Evolutionary conservation across 2,329 filamentous ascomycete species (phyloP), one percentile per base, ranked within the genome.

Genomic region (Aspergillus hortae): DNA sequence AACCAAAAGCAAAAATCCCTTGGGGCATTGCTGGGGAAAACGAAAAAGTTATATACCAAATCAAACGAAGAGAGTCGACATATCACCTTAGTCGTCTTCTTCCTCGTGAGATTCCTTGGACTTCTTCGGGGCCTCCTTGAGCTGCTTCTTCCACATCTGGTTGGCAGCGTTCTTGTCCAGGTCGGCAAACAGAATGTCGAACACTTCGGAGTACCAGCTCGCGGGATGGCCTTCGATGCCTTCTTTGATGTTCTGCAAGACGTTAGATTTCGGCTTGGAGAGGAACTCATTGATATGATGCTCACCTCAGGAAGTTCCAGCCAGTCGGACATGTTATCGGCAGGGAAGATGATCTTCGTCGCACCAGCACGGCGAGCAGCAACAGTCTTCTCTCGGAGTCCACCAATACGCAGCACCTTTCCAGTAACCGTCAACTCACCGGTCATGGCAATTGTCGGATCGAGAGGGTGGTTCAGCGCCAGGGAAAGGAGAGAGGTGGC

Each of bases 251-350:
- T 97, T 97, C 94, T 99, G 69, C 51, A 38, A 42, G 21, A 33
- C 19, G 55, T 65, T 49, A 42, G 40, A 67, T 7, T 30, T 10
- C 7, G 2, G 27, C 27, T 11, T 11, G 58, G 38, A 15, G 49
- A 5, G 9, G 15, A 21, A 38, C 56, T 38, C 55, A 58, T 50
- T 36, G 15, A 36, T 25, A 41, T 17, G 36, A 81, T 6, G 23
- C 90, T 72, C 82, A 96, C 94, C 81, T 96, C 88, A 49, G 95
- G 94, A 62, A 99, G 80, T 74, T 99, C 94, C 47, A 96, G 77
- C 95, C 94, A 99, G 78, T 99, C 94, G 51, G 90, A 94, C 80
- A 89, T 85, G 73, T 96, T 96, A 75, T 99, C 95, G 61, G 86
- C 84, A 23, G 94, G 94, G 81, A 99, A 99, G 57, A 99, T 87